Conservation (phyloP, 768 basidiomycete genomes). For the Fomitopsis serialis region DNA sequence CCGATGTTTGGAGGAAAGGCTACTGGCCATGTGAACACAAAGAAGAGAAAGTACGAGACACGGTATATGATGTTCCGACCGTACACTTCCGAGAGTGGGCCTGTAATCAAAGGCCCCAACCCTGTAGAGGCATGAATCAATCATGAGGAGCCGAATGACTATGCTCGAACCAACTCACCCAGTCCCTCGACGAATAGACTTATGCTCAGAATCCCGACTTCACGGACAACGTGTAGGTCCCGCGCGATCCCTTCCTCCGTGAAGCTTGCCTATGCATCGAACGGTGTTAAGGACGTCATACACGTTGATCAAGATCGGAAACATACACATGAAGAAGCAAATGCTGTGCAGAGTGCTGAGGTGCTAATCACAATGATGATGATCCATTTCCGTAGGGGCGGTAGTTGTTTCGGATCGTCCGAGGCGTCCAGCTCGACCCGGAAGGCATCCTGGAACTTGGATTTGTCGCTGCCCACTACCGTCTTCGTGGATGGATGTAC, state of each 20-base stretch:
- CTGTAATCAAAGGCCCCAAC: slow-evolving; percentile 24
- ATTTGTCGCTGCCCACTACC: background rate
- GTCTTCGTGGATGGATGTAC: background rate
- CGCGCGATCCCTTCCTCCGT: slow-evolving; percentile 55
- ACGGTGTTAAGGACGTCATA: background rate
- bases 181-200: slow-evolving; percentile 39
- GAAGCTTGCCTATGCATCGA: slow-evolving; percentile 42
- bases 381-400: slow-evolving; percentile 19
- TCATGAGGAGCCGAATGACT: background rate
- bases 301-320: background rate
- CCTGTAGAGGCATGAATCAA: background rate
- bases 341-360: slow-evolving; percentile 30
- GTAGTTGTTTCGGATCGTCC: slow-evolving; percentile 21
- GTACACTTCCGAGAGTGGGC: slow-evolving; percentile 44
- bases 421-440: slow-evolving; percentile 16
- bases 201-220: slow-evolving; percentile 45
- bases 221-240: slow-evolving; percentile 45
- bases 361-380: slow-evolving; percentile 18
- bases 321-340: slow-evolving; percentile 52
- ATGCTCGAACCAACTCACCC: slow-evolving; percentile 15
- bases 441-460: background rate
- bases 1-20: slow-evolving; percentile 68
- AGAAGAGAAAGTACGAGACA: slow-evolving; percentile 53
- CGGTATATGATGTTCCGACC: slow-evolving; percentile 60
- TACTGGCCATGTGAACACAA: slow-evolving; percentile 64